Conservation (phyloP, 371 early-diverging fungal genomes). For the Syncephalastrum monosporum region DNA sequence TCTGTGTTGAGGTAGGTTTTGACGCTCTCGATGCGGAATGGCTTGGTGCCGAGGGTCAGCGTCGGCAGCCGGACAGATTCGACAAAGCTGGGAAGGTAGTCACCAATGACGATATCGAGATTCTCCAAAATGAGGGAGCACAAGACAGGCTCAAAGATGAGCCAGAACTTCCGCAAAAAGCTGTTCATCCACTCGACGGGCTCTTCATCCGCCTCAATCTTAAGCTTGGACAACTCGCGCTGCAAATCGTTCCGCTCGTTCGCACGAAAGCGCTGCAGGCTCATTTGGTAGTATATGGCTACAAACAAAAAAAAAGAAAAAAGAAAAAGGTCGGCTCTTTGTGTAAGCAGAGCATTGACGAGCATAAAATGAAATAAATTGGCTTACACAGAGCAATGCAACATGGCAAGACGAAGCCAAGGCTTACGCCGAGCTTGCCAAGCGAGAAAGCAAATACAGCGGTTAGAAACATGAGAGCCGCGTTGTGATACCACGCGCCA, state of each 20-base stretch:
- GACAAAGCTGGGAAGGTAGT: slow-evolving; percentile 85
- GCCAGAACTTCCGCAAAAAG: slow-evolving; percentile 85
- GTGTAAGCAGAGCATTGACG: neutral
- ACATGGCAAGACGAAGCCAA: slow-evolving; percentile 38
- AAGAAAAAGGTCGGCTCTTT: no score
- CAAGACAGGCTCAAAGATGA: slow-evolving; percentile 91
- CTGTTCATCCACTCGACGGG: slow-evolving; percentile 97
- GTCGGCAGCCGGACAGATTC: slow-evolving; percentile 87
- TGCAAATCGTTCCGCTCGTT: slow-evolving; percentile 69
- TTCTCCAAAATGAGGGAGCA: slow-evolving; percentile 74
- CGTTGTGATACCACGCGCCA: slow-evolving; percentile 40
- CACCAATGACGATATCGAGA: slow-evolving; percentile 72
- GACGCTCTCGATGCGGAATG: slow-evolving; percentile 90
- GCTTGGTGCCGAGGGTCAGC: slow-evolving; percentile 96
- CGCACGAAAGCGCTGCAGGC: slow-evolving; percentile 60
- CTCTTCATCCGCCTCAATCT: slow-evolving; percentile 64
- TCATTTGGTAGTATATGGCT: slow-evolving; percentile 70
- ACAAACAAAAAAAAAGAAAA: slow-evolving; percentile 1
- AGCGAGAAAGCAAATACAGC: slow-evolving; percentile 33
- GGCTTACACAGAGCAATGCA: slow-evolving; percentile 47
- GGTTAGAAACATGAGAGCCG: slow-evolving; percentile 26
- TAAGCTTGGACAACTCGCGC: slow-evolving; percentile 52
- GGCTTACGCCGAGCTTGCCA: slow-evolving; percentile 40
- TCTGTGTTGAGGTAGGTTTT: slow-evolving; percentile 74
- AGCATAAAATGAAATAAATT: neutral